phyloP scores from a whole-genome alignment of 1,139 yeast species.

The Blastobotrys petasosporus region DNA sequence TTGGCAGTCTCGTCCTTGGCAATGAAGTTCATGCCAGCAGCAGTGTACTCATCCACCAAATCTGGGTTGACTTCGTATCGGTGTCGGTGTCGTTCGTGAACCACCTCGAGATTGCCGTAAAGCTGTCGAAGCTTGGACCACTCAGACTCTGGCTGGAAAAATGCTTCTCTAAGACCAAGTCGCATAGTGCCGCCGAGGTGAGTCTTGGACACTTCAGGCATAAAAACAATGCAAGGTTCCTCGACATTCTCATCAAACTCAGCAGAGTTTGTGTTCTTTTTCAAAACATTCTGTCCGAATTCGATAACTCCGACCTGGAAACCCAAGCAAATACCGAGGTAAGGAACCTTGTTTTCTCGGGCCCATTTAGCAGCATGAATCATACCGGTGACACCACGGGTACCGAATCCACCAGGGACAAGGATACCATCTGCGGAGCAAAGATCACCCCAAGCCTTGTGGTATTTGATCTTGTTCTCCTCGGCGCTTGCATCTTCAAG shows the following conservation, averaged over 20 bases:
- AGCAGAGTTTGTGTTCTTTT: slow-evolving; percentile 66
- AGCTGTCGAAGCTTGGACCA: slow-evolving; percentile 71
- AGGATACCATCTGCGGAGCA: slow-evolving; percentile 95
- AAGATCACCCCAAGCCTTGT: slow-evolving; percentile 91
- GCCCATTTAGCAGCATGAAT: slow-evolving; percentile 96
- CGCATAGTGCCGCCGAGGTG: slow-evolving; percentile 99
- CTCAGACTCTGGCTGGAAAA: slow-evolving; percentile 64
- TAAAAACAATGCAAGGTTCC: slow-evolving; percentile 85
- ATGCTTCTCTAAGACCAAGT: slow-evolving; percentile 87
- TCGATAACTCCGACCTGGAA: slow-evolving; percentile 97
- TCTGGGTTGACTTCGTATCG: slow-evolving; percentile 95
- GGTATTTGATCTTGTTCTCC: slow-evolving; percentile 67
- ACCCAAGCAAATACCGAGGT: slow-evolving; percentile 95
- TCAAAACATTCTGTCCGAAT: slow-evolving; percentile 72
- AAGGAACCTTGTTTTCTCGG: slow-evolving; percentile 88
- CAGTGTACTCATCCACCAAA: slow-evolving; percentile 63
- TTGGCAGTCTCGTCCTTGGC: slow-evolving; percentile 87
- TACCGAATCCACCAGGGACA: slow-evolving; percentile 98
- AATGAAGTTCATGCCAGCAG: slow-evolving; percentile 75
- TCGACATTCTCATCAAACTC: slow-evolving; percentile 66
- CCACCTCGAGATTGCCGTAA: slow-evolving; percentile 66
- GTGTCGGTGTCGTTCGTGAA: slow-evolving; percentile 95
- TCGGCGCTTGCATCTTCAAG: slow-evolving; percentile 68
- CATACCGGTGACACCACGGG: slow-evolving; percentile 98
- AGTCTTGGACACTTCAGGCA: slow-evolving; percentile 97